Evolutionary conservation across 2,329 filamentous ascomycete genomes (phyloP), one percentile per base, ranked within the genome.

Genomic region (Leptographium galeiforme): DNA sequence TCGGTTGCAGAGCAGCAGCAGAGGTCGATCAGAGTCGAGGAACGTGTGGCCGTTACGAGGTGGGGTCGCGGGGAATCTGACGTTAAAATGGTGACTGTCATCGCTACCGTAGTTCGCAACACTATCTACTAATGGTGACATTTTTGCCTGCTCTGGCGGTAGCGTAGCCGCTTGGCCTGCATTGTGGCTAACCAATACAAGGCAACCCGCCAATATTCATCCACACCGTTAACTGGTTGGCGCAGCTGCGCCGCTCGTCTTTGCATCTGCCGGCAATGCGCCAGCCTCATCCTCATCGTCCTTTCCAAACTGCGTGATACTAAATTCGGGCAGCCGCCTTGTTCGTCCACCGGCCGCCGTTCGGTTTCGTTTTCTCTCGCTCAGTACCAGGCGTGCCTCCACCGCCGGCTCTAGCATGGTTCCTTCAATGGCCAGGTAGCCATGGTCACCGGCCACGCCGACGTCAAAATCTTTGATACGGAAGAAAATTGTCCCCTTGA

Each of bases 401-500:
- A 82, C 83, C 19, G 79, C 77, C 45, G 77, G 77, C 48, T 76
- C 74, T 50, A 95, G 70, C 77, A 95, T 84, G n/a, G 87, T 94
- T 32, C 90, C 91, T 65, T 93, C 85, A 57, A 96, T 83, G 60
- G 85, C 89, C 56, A 95, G 69, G 64, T 91, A 93, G 12, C 86
- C 88, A 56, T 84, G 84, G 60, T 84, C 81, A 51, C 82, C 81
- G 58, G 85, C 87, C 48, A 82, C 77, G 33, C 83, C 85, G 1
- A 87, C 84, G 61, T 96, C 90, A 57, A 93, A 87, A 65, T 94
- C 88, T 60, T 84, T 82, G 63, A 96, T 88, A 58, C 82, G 78
- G 68, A 95, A 95, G 52, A 77, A 76, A 40, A 94, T 68, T 62
- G 78, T 79, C 13, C 86, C 85, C 53, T 79, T 77, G 53, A 96